Evolutionary conservation across 2,329 filamentous ascomycete genomes (phyloP).

Genomic region (Talaromyces islandicus): DNA sequence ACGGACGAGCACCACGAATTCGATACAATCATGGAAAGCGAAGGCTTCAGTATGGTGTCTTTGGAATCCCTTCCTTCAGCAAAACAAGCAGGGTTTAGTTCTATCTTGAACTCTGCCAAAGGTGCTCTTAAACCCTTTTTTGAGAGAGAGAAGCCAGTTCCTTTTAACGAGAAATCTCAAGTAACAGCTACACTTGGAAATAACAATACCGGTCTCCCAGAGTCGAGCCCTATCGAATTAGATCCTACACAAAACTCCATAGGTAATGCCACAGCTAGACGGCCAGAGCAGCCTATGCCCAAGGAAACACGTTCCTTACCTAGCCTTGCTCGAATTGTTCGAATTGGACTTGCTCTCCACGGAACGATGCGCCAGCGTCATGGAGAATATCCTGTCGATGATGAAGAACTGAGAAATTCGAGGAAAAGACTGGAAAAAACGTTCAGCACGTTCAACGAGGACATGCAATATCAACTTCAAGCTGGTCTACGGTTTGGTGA

Average conservation of each 20-base stretch:
- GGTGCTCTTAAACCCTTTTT: constrained; percentile 21
- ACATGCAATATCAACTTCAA: constrained; percentile 34
- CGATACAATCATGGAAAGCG: constrained; percentile 52
- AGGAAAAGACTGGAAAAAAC: constrained; percentile 27
- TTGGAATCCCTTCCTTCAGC: constrained; percentile 48
- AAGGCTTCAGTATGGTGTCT: constrained; percentile 55
- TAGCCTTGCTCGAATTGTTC: constrained; percentile 29
- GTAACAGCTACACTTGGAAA: neutral
- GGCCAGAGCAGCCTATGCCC: constrained; percentile 12
- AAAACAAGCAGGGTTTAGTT: constrained; percentile 35
- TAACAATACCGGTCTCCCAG: neutral
- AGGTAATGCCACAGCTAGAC: constrained; percentile 10
- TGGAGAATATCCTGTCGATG: neutral
- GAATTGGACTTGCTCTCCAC: constrained; percentile 32
- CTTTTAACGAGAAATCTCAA: neutral
- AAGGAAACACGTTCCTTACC: constrained; percentile 17
- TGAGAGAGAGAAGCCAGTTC: constrained; percentile 18
- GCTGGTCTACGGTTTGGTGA: constrained; percentile 39
- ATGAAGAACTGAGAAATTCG: constrained; percentile 16
- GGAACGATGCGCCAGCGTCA: constrained; percentile 19
- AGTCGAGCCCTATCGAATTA: neutral
- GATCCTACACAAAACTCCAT: neutral
- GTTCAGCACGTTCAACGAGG: constrained; percentile 32
- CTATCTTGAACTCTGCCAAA: constrained; percentile 22
- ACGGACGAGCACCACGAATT: constrained; percentile 42